Evolutionary conservation across 2,329 filamentous ascomycete species (phyloP).

Genomic region (Xylaria sp.): DNA sequence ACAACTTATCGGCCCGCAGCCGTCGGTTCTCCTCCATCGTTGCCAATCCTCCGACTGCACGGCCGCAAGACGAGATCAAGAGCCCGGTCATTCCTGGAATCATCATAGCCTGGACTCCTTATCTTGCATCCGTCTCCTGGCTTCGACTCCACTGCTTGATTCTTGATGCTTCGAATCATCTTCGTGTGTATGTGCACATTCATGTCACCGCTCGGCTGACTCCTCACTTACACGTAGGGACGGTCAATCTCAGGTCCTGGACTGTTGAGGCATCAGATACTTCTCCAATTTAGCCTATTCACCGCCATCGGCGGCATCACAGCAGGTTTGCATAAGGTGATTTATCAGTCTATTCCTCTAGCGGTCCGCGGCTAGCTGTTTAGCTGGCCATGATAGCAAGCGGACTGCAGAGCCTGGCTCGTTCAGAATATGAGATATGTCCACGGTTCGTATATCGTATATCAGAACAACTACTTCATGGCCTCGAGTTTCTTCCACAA

Average conservation of each 20-base stretch:
- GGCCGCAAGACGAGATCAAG: constrained; percentile 17
- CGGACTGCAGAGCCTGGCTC: not conserved
- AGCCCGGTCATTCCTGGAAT: constrained; percentile 6
- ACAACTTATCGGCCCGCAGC: constrained; percentile 33
- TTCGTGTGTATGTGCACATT: constrained; percentile 3
- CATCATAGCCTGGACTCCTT: constrained; percentile 19
- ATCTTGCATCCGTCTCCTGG: constrained; percentile 20
- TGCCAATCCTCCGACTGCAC: constrained; percentile 20
- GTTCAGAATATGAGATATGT: not conserved
- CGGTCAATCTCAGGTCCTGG: constrained; percentile 1
- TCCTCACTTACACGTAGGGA: constrained; percentile 1
- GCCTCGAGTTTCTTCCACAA: not conserved
- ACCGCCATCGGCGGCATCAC: constrained; percentile 17
- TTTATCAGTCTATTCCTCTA: constrained; percentile 15
- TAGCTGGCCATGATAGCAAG: not conserved
- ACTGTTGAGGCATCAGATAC: constrained; percentile 12
- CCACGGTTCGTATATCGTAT: not conserved
- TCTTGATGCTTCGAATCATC: not conserved
- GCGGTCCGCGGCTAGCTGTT: not conserved
- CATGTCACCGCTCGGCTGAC: not conserved
- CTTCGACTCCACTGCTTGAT: constrained; percentile 11
- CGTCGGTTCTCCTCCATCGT: constrained; percentile 24
- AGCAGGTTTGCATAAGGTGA: constrained; percentile 17
- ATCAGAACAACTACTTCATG: not conserved
- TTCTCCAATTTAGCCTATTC: constrained; percentile 29